phyloP scores from a whole-genome alignment of 495 filamentous ascomycete genomes.

The Penicillium cataractarum region DNA sequence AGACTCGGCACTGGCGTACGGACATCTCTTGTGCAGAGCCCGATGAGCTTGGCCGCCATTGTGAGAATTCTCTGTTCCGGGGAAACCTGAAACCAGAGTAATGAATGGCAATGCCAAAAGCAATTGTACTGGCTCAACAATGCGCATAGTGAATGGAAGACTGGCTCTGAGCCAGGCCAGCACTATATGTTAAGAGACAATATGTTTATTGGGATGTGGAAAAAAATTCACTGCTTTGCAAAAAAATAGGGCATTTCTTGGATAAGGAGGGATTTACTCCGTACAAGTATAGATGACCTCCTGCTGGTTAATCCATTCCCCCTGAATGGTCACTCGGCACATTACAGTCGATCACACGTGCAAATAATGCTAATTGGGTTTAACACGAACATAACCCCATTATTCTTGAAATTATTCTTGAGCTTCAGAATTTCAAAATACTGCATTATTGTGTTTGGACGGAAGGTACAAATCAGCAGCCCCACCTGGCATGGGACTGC shows the following conservation, averaged over 20 bases:
- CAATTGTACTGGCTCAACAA: conserved; percentile 8
- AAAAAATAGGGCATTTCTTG: not conserved
- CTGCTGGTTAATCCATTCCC: conserved; percentile 15
- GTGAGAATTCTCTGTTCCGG: conserved; percentile 12
- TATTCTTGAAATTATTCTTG: too few relatives aligned
- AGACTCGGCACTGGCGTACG: conserved; percentile 22
- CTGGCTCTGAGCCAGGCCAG: not conserved
- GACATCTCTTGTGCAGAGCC: conserved; percentile 30
- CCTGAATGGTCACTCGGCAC: conserved; percentile 21
- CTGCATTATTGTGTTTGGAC: not conserved
- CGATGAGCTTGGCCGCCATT: conserved; percentile 5
- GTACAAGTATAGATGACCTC: not conserved
- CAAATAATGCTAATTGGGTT: not conserved
- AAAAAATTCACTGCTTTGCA: not conserved
- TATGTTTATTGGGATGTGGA: not conserved
- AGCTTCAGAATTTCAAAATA: not conserved
- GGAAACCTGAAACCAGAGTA: conserved; percentile 17
- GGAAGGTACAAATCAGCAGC: too few relatives aligned
- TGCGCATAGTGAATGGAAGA: conserved; percentile 17
- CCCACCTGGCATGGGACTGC: not conserved
- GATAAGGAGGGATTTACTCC: not conserved
- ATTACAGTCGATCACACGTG: conserved; percentile 3
- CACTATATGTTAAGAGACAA: not conserved
- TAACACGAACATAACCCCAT: not conserved
- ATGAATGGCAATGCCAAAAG: conserved; percentile 17